Percentiles rank a stretch among this genome's conserved stretches.
phyloP scores from a whole-genome alignment of 805 yeast genomes.

The Kuraishia cidri region DNA sequence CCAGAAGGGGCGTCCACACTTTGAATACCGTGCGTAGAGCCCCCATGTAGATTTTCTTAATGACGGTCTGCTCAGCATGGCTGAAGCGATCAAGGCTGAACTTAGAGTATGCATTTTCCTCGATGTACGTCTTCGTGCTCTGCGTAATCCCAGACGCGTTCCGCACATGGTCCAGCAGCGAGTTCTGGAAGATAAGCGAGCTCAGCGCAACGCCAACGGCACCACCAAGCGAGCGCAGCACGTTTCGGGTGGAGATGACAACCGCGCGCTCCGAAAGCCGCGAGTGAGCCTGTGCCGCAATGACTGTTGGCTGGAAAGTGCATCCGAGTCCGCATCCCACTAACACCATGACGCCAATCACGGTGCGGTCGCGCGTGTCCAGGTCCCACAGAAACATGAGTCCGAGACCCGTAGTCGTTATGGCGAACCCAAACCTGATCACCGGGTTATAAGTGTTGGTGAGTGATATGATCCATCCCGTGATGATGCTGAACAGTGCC shows the following conservation, averaged over 20 bases:
- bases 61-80: conserved; percentile 11
- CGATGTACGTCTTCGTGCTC: conserved; percentile 10
- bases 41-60: conserved; percentile 17
- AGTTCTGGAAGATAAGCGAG: conserved; percentile 18
- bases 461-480: conserved; percentile 36
- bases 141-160: conserved; percentile 4
- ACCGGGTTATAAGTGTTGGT: conserved; percentile 33
- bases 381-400: conserved; percentile 24
- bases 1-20: conserved; percentile 24
- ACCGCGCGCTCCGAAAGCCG: conserved; percentile 45
- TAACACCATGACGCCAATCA: conserved; percentile 23
- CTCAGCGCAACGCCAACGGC: conserved; percentile 45
- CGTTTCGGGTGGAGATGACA: conserved; percentile 47
- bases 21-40: conserved; percentile 22
- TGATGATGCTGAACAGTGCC: conserved; percentile 28
- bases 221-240: conserved; percentile 50
- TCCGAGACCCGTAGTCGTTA: conserved; percentile 32
- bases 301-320: conserved; percentile 46
- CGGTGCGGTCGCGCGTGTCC: conserved; percentile 20
- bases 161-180: conserved; percentile 10
- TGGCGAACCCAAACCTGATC: conserved; percentile 27
- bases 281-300: conserved; percentile 47
- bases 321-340: conserved; percentile 37
- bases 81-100: conserved; percentile 16
- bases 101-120: conserved; percentile 19